Evolutionary conservation across 176 grass and related monocot species (phyloP), one percentile per base, ranked within the genome.

Genomic region (Juncus effusus): DNA sequence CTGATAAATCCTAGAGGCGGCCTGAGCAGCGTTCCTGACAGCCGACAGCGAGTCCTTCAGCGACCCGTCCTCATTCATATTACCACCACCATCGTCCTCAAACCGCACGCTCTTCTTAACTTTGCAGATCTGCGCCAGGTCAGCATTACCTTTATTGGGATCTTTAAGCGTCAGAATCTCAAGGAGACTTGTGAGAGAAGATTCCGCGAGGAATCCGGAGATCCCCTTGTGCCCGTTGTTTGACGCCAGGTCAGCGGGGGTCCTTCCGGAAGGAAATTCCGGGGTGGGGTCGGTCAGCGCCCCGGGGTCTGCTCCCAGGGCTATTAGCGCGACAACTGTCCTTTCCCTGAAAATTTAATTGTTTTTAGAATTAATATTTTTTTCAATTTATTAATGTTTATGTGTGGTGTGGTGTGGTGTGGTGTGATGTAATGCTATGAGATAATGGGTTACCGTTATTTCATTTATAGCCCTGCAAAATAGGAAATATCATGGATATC

Each of bases 191-290:
- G 78, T 99, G 70, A 99, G 80, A 47, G 85, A 89, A 71, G 76
- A 89, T 67, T 99, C 94, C 42, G 88, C 94, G 8, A 99, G 78
- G 80, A 99, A 99, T 39, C 94, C 94, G 61, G 88, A 87, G 79
- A 99, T 93, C 51, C 88, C 94, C 80, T 78, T 99, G 78, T 99
- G 81, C 52, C 82, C 88, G 79, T 99, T 99, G 74, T 75, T 13
- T 15, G 83, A 93, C 11, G 94, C 94, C 77, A 99, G 80, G 86
- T 99, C 94, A 82, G 94, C 88, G 62, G 94, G 88, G 47, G 88
- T 86, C 75, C 73, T 86, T 87, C 94, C 94, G 49, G 88, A 59
- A 58, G 83, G 75, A 63, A 78, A 93, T 81, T 84, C 78, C 11
- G 85, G 88, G 3, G 85, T 93, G 38, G 94, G 94, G 62, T 99